Percentiles rank a stretch among this genome's conserved stretches.
These are phyloP conservation scores for Solanum etuberosum DNA, from an alignment of 257 asterid species.

Conservation along the genomic window DNA sequence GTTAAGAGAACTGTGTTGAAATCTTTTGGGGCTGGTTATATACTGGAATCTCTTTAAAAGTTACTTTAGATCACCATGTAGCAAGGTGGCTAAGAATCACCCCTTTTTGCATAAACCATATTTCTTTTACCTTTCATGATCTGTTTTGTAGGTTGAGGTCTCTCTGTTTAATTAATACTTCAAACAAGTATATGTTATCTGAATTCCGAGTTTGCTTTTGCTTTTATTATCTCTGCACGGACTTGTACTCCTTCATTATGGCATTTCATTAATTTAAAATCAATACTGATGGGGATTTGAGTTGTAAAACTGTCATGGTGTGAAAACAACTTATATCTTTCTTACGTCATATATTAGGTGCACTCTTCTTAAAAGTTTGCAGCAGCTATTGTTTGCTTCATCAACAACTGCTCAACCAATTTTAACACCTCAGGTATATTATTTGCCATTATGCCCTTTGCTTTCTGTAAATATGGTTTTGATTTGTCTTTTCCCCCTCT, in stretches of 20 bases:
- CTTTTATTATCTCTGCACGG: background rate
- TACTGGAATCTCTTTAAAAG: background rate
- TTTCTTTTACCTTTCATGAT: background rate
- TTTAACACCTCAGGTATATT: conserved; percentile 88
- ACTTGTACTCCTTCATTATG: background rate
- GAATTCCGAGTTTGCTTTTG: background rate
- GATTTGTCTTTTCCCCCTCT: background rate
- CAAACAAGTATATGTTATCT: background rate
- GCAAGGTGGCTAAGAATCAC: background rate
- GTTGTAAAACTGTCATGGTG: background rate
- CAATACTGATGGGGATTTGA: background rate
- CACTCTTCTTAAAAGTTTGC: conserved; percentile 85
- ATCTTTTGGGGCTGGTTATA: background rate
- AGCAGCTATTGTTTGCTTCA: conserved; percentile 88
- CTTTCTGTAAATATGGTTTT: background rate
- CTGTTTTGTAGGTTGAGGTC: background rate
- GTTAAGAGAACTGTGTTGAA: background rate
- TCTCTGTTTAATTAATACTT: background rate
- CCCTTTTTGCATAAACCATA: background rate
- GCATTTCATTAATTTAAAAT: background rate
- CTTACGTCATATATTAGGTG: conserved; percentile 45
- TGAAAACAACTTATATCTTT: background rate
- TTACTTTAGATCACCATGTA: background rate
- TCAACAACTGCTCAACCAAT: conserved; percentile 93
- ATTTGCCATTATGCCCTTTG: background rate